Conservation (phyloP, 495 filamentous ascomycete species). For the Thermothielavioides terrestris region DNA sequence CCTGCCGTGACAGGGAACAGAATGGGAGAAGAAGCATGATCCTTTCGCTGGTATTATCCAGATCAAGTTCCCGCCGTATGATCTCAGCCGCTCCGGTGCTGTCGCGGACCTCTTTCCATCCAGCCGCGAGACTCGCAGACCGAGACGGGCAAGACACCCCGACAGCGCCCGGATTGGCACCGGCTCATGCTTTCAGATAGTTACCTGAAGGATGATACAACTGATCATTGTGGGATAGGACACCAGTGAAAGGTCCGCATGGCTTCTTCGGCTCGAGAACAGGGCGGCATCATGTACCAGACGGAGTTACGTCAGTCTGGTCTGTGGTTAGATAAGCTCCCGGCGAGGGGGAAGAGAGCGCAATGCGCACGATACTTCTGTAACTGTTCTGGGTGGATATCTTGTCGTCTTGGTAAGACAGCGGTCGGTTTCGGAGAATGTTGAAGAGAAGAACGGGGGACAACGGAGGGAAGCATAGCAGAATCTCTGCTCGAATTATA, state of each 20-base stretch:
- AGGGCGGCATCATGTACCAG: slow-evolving; percentile 14
- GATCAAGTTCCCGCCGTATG: slow-evolving; percentile 96
- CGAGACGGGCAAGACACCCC: too few relatives aligned
- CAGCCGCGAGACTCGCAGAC: not conserved
- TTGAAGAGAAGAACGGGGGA: not conserved
- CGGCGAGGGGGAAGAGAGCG: not conserved
- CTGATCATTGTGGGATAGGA: slow-evolving; percentile 21
- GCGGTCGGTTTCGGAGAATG: not conserved
- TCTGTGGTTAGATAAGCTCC: slow-evolving; percentile 7
- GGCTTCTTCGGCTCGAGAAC: slow-evolving; percentile 8
- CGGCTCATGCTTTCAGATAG: slow-evolving; percentile 37
- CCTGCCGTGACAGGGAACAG: slow-evolving; percentile 23
- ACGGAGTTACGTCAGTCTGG: slow-evolving; percentile 3
- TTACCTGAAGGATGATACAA: slow-evolving; percentile 27
- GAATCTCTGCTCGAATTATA: not conserved
- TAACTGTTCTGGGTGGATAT: not conserved
- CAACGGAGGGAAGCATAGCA: not conserved
- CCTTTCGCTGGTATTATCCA: slow-evolving; percentile 99
- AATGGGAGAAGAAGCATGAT: slow-evolving; percentile 61
- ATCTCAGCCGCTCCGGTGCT: slow-evolving; percentile 64
- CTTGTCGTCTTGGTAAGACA: not conserved
- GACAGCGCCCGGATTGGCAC: slow-evolving; percentile 23
- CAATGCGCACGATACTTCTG: slow-evolving; percentile 8
- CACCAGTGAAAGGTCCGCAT: slow-evolving; percentile 18
- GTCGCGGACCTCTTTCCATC: not conserved